These are phyloP conservation scores for Trichoderma erinaceum DNA, from an alignment of 495 filamentous ascomycete genomes.

Conservation along the genomic window DNA sequence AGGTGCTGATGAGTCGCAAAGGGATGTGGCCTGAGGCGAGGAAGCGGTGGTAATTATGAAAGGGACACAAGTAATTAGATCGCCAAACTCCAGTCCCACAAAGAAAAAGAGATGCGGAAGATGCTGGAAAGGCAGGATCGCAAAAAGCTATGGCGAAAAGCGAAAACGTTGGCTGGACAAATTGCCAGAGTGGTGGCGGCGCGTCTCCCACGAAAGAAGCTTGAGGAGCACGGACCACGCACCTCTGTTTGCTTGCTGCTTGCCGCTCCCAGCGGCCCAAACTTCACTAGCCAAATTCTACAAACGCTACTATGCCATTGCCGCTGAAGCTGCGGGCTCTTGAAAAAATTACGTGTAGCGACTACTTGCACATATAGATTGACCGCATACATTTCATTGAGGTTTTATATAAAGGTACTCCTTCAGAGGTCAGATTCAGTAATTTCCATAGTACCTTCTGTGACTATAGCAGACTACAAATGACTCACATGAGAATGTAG, in stretches of 20 bases:
- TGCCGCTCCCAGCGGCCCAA: not conserved
- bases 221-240: conserved; percentile 9
- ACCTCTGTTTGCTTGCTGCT: not conserved
- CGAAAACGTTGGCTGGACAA: not conserved
- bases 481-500: too few species aligned
- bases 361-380: too few species aligned
- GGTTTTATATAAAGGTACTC: too few species aligned
- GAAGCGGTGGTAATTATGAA: not conserved
- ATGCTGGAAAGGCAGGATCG: not conserved
- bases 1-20: not conserved
- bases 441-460: too few species aligned
- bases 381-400: too few species aligned
- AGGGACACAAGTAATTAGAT: not conserved
- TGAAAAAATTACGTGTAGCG: too few species aligned
- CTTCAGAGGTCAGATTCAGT: too few species aligned
- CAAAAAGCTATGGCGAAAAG: not conserved
- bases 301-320: too few species aligned
- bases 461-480: too few species aligned
- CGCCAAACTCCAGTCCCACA: not conserved
- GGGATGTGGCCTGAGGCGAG: not conserved
- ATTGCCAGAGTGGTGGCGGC: not conserved
- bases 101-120: not conserved
- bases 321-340: too few species aligned
- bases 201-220: not conserved
- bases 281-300: not conserved